These are phyloP conservation scores for Coffea humblotiana DNA, from an alignment of 305 asterid genomes.

Conservation along the genomic window DNA sequence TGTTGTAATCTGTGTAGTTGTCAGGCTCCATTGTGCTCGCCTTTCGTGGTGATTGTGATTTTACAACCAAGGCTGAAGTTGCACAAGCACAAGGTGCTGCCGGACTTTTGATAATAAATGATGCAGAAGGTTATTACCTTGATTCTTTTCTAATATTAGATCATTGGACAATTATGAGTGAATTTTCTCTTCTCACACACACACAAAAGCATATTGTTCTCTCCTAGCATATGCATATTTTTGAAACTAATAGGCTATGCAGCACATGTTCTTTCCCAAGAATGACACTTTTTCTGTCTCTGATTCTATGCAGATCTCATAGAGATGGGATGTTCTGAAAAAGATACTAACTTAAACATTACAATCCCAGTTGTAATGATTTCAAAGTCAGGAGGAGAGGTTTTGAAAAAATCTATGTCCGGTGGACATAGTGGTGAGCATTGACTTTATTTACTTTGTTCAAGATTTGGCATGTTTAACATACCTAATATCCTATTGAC, in stretches of 20 bases:
- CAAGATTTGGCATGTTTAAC: background rate
- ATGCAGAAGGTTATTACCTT: conserved; percentile 64
- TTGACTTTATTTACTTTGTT: background rate
- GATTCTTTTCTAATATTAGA: conserved; percentile 26
- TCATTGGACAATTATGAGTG: background rate
- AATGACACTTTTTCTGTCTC: conserved; percentile 21
- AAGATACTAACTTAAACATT: conserved; percentile 52
- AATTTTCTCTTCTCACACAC: background rate
- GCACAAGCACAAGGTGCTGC: conserved; percentile 86
- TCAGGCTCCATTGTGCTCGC: conserved; percentile 69
- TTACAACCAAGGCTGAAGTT: conserved; percentile 69
- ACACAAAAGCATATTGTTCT: too few species aligned
- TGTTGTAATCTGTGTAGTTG: conserved; percentile 47
- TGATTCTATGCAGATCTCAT: conserved; percentile 58
- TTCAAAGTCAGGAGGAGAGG: conserved; percentile 77
- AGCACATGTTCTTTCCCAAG: conserved; percentile 9
- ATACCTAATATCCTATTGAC: background rate
- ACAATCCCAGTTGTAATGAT: conserved; percentile 80
- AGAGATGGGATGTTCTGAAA: conserved; percentile 79
- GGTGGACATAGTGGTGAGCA: conserved; percentile 55
- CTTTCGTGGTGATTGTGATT: conserved; percentile 85
- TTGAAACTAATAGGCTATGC: background rate
- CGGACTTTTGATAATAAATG: conserved; percentile 76
- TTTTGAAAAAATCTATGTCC: conserved; percentile 54
- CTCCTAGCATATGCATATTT: background rate